phyloP scores from a whole-genome alignment of 768 basidiomycete species.

The Russula griseocarnosa region DNA sequence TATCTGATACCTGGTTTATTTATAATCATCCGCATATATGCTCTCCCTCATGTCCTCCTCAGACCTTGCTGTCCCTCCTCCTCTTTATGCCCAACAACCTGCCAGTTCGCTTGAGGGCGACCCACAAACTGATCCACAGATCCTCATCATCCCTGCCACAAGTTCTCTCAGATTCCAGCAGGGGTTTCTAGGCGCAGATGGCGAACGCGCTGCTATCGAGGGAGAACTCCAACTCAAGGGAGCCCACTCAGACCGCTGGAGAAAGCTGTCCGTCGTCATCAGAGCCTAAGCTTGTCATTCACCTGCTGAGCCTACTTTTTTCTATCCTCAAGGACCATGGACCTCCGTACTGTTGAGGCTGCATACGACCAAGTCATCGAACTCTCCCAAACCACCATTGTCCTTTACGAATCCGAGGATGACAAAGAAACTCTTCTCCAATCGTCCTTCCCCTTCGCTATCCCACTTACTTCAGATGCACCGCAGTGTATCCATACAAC shows the following conservation, averaged over 20 bases:
- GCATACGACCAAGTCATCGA: constrained; percentile 62
- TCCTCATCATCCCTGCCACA: constrained; percentile 68
- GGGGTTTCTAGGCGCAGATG: constrained; percentile 80
- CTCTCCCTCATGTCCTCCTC: constrained; percentile 10
- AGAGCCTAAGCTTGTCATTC: constrained; percentile 14
- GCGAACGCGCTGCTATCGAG: constrained; percentile 76
- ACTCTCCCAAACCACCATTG: constrained; percentile 53
- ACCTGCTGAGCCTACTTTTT: constrained; percentile 26
- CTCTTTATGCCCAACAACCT: constrained; percentile 23
- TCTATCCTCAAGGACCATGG: constrained; percentile 48
- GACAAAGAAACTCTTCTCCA: constrained; percentile 44
- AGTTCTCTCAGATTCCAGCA: constrained; percentile 78
- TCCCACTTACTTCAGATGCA: constrained; percentile 72
- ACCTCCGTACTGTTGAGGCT: constrained; percentile 62
- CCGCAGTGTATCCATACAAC: constrained; percentile 80
- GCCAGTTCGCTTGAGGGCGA: background rate
- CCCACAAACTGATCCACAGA: constrained; percentile 44
- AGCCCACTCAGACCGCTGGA: constrained; percentile 49
- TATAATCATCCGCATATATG: background rate
- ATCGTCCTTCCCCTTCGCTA: constrained; percentile 70
- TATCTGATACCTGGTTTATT: constrained; percentile 8
- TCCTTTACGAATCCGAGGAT: constrained; percentile 48
- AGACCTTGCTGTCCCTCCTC: constrained; percentile 16
- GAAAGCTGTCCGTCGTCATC: constrained; percentile 64
- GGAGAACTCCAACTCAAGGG: constrained; percentile 86